A percentile compares a stretch with the other conserved stretches of the same genome.
Evolutionary conservation across 73 alveolate genomes (phyloP).

Genomic region (Breviolum minutum): DNA sequence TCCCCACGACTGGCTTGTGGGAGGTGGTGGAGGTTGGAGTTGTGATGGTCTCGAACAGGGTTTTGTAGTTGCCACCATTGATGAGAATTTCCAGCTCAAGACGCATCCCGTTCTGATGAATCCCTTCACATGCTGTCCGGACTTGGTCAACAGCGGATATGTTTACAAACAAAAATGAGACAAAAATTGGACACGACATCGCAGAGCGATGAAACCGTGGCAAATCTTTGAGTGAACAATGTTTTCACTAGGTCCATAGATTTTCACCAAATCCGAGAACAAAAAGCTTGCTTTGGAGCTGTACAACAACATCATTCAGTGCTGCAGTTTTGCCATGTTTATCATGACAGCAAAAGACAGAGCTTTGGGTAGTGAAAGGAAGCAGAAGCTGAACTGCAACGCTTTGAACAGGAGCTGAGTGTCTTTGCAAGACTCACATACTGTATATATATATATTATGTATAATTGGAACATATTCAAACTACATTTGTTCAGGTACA

Average conservation of each 20-base stretch:
- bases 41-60: constrained; percentile 91
- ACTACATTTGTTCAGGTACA: too few relatives aligned
- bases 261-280: too few relatives aligned
- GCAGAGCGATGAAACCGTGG: not conserved
- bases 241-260: not conserved
- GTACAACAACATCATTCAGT: too few relatives aligned
- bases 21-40: constrained; percentile 94
- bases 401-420: constrained; percentile 69
- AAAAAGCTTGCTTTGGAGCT: too few relatives aligned
- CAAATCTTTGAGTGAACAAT: not conserved
- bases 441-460: too few relatives aligned
- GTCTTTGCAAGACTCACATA: not conserved
- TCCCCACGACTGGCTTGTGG: constrained; percentile 89
- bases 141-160: not conserved
- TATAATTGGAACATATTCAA: too few relatives aligned
- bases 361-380: not conserved
- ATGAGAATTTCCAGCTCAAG: not conserved
- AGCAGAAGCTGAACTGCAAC: constrained; percentile 77
- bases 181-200: not conserved
- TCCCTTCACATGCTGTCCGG: constrained; percentile 36
- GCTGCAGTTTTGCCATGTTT: too few relatives aligned
- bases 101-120: constrained; percentile 51
- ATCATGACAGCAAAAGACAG: too few relatives aligned
- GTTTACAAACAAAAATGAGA: not conserved
- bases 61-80: constrained; percentile 67